Percentiles rank a stretch among this genome's conserved stretches.
phyloP scores from a whole-genome alignment of 1,284 basidiomycete species.

The Rhodotorula glutinis region DNA sequence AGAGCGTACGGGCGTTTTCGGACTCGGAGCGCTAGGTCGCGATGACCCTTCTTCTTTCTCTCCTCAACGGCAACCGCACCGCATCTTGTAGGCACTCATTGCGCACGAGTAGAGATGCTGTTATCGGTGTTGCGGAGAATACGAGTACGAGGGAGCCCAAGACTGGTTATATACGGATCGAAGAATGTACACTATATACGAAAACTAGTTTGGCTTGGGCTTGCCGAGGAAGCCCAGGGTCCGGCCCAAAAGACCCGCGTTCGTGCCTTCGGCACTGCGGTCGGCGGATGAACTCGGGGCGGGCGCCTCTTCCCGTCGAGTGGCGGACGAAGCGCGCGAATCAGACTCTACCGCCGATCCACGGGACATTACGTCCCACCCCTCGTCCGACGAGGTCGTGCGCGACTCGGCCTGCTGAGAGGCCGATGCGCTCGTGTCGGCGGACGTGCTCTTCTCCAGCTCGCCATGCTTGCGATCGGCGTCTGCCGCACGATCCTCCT shows the following conservation, averaged over 20 bases:
- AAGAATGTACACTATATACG: no score
- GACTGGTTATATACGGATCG: no score
- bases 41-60: slow-evolving; percentile 14
- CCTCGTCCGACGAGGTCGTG: slow-evolving; percentile 22
- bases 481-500: background rate
- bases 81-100: background rate
- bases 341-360: slow-evolving; percentile 15
- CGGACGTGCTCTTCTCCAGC: background rate
- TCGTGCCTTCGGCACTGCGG: background rate
- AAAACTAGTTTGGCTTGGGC: background rate
- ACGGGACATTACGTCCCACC: slow-evolving; percentile 30
- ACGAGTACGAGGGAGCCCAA: no score
- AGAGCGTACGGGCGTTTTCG: slow-evolving; percentile 4
- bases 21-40: slow-evolving; percentile 3
- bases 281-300: background rate
- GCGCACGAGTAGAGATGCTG: background rate
- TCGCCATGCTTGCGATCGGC: no score
- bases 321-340: slow-evolving; percentile 8
- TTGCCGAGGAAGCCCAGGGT: slow-evolving; percentile 23
- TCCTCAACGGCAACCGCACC: background rate
- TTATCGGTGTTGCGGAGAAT: no score
- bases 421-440: background rate
- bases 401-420: slow-evolving; percentile 9
- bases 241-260: slow-evolving; percentile 12
- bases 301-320: background rate